phyloP scores from a whole-genome alignment of 306 rosid species.

The Casuarina glauca region DNA sequence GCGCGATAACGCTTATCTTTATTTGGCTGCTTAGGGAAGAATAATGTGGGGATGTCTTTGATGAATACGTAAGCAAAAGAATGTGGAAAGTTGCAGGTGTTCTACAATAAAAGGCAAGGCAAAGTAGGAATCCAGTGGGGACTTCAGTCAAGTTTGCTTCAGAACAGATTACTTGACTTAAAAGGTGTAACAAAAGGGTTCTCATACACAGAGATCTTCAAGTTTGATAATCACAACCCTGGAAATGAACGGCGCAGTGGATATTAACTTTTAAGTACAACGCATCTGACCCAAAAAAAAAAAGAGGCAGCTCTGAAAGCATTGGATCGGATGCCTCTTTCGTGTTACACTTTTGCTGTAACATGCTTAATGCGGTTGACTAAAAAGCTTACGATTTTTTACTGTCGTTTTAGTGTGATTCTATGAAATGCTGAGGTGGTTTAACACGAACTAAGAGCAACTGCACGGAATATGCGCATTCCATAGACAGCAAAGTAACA shows the following conservation, averaged over 20 bases:
- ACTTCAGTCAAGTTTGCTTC: not conserved
- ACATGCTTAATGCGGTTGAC: too few species aligned
- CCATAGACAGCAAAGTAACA: too few species aligned
- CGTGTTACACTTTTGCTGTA: not conserved
- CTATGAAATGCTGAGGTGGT: too few species aligned
- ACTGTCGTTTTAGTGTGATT: too few species aligned
- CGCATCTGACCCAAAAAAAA: not conserved
- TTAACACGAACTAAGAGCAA: too few species aligned
- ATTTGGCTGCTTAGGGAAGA: not conserved
- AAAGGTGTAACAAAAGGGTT: not conserved
- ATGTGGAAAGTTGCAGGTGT: not conserved
- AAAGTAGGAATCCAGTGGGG: not conserved
- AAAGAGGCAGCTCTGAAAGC: not conserved
- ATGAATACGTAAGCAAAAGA: constrained; percentile 9
- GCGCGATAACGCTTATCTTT: too few species aligned
- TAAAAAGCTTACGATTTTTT: too few species aligned
- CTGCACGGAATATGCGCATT: too few species aligned
- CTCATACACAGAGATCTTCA: not conserved
- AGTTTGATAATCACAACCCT: not conserved
- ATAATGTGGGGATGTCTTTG: constrained; percentile 7
- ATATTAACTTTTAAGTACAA: not conserved
- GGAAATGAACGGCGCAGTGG: too few species aligned
- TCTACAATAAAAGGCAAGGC: constrained; percentile 13
- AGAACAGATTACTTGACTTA: not conserved
- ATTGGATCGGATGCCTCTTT: constrained; percentile 21